A percentile compares a stretch with the other conserved stretches of the same genome.
Evolutionary conservation across 768 basidiomycete genomes (phyloP).

Genomic region (Asterophora lycoperdoides): DNA sequence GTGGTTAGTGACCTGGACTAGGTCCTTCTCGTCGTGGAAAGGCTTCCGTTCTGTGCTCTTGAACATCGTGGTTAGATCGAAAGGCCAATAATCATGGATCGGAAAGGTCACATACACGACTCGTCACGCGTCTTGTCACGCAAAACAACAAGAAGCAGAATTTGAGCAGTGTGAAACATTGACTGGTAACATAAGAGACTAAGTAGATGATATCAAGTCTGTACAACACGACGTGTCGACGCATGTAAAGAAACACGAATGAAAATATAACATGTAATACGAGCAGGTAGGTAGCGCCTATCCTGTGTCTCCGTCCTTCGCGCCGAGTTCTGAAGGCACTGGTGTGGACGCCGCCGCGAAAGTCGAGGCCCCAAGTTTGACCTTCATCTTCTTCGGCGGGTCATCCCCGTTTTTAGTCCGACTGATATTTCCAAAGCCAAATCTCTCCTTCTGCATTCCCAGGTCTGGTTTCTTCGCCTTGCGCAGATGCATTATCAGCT

Average conservation of each 20-base stretch:
- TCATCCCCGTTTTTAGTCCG: slow-evolving; percentile 46
- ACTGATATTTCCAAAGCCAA: slow-evolving; percentile 22
- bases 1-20: slow-evolving; percentile 27
- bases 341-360: slow-evolving; percentile 36
- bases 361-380: slow-evolving; percentile 57
- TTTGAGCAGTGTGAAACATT: neutral
- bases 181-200: too few relatives aligned
- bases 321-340: slow-evolving; percentile 56
- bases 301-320: slow-evolving; percentile 75
- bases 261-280: slow-evolving; percentile 4
- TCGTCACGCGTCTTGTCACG: slow-evolving; percentile 18
- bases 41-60: slow-evolving; percentile 29
- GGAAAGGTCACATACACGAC: slow-evolving; percentile 19
- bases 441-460: slow-evolving; percentile 40
- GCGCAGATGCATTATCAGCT: slow-evolving; percentile 56
- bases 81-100: neutral
- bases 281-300: slow-evolving; percentile 27
- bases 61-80: slow-evolving; percentile 26
- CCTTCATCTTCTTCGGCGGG: slow-evolving; percentile 69
- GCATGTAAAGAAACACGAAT: neutral
- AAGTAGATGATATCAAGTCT: slow-evolving; percentile 11
- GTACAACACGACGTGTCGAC: slow-evolving; percentile 7
- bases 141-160: neutral
- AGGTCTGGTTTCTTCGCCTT: slow-evolving; percentile 56
- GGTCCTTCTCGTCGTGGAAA: slow-evolving; percentile 18